Evolutionary conservation across 2,329 filamentous ascomycete genomes (phyloP).

Genomic region (Akanthomyces muscarius): DNA sequence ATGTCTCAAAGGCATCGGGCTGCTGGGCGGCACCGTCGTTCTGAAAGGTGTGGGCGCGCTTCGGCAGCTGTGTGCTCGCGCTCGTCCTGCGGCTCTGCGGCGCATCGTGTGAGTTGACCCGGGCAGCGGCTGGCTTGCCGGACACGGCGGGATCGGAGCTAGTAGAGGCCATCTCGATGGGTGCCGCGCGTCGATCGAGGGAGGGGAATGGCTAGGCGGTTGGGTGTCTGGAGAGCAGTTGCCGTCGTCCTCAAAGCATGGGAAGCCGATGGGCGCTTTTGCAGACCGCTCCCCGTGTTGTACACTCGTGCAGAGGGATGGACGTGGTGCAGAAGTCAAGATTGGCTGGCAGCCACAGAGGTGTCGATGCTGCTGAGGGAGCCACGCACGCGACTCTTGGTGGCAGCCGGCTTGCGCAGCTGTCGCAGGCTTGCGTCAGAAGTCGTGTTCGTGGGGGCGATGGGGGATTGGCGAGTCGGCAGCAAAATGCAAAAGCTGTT

Average conservation of each 20-base stretch:
- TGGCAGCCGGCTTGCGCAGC: neutral
- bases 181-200: neutral
- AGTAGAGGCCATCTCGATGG: constrained; percentile 5
- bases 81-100: constrained; percentile 26
- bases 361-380: neutral
- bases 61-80: constrained; percentile 33
- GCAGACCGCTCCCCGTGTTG: neutral
- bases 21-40: constrained; percentile 31
- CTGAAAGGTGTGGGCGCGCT: constrained; percentile 46
- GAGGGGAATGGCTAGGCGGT: neutral
- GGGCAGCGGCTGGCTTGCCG: constrained; percentile 4
- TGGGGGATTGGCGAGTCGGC: neutral
- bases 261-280: neutral
- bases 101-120: constrained; percentile 6
- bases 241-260: neutral
- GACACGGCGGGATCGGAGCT: neutral
- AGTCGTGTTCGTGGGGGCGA: neutral
- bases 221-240: too few relatives aligned
- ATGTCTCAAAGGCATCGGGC: constrained; percentile 49
- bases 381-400: constrained; percentile 8
- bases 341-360: neutral
- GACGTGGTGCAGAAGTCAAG: neutral
- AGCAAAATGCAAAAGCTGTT: neutral
- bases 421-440: constrained; percentile 11
- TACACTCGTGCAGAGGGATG: neutral